Base-by-base conservation (phyloP, 2,329 filamentous ascomycete genomes). In the Botrytis paeoniae region DNA sequence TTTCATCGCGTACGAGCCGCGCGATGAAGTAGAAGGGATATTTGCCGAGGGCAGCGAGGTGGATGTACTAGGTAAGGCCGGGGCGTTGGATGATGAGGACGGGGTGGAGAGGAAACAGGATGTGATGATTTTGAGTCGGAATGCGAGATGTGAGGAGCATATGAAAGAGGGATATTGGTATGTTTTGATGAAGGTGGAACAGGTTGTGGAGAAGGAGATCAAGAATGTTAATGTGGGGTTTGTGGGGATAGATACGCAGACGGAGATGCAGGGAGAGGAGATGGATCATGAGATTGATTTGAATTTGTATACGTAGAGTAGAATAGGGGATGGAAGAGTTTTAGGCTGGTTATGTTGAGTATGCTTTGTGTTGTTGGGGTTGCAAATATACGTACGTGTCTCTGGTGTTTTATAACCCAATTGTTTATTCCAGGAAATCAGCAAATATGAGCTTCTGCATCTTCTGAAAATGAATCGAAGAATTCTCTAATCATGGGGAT, bases 51-150 rank as follows among this genome's bases (percentile, higher is more conserved):
- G 63, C 0, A 60, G 29, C 12, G 70, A 72, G 41, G 70, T 51
- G n/a, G 18, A 41, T 25, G 62, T 72, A 6, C 25, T 72, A 0
- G 25, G 37, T 8, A 72, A 69, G 20, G 70, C 70, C 0, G 70
- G 70, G 12, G 70, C 63, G 0, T 45, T 51, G 51, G 51, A 37
- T 29, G 39, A 48, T 6, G 51, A 59, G 5, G 48, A 51, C 4
- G 18, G n/a, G 14, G 37, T 32, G 51, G 54, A 41, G 25, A 45
- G 70, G 16, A 68, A 22, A 12, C 70, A 72, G 32, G 70, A 72
- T 60, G 70, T 72, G 9, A 72, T 72, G 70, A 72, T 72, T 20
- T 61, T 72, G 32, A 72, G 63, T 48, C 62, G 70, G 32, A 72
- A 72, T 61, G 70, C 51, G 51, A 72, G 63, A 18, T 72, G 70